Conservation (phyloP, 208 protist genomes). For the Herpetomonas muscarum region DNA sequence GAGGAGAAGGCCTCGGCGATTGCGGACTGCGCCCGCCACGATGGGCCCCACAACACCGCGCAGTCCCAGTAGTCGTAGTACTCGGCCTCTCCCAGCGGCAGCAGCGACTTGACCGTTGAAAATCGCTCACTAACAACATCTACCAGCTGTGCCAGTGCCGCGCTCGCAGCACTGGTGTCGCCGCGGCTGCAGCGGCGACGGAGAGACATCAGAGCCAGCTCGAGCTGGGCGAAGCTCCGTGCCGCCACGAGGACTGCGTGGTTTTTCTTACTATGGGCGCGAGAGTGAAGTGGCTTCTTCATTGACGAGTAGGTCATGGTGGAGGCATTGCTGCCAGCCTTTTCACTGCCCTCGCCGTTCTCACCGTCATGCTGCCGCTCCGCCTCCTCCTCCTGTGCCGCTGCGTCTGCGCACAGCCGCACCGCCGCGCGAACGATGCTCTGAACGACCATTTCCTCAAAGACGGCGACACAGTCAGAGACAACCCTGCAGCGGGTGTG, state of each 20-base stretch:
- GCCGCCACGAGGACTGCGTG: not conserved
- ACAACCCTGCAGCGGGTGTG: no score
- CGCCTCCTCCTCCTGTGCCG: no score
- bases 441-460: not conserved
- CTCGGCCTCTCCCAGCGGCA: constrained; percentile 16
- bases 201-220: constrained; percentile 3
- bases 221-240: constrained; percentile 10
- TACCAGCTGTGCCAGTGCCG: no score
- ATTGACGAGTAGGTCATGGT: no score
- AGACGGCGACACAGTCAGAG: not conserved
- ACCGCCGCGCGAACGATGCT: not conserved
- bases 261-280: no score
- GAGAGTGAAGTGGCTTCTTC: not conserved
- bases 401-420: no score
- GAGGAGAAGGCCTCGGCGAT: not conserved
- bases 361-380: no score
- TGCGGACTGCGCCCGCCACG: constrained; percentile 2
- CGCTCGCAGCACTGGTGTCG: not conserved
- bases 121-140: not conserved
- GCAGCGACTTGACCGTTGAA: not conserved
- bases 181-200: not conserved
- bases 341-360: no score
- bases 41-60: constrained; percentile 15
- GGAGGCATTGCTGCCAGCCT: no score
- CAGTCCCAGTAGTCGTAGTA: constrained; percentile 23